phyloP scores from a whole-genome alignment of 1,139 yeast genomes.

The Hyphopichia wangnamkhiaoensis region DNA sequence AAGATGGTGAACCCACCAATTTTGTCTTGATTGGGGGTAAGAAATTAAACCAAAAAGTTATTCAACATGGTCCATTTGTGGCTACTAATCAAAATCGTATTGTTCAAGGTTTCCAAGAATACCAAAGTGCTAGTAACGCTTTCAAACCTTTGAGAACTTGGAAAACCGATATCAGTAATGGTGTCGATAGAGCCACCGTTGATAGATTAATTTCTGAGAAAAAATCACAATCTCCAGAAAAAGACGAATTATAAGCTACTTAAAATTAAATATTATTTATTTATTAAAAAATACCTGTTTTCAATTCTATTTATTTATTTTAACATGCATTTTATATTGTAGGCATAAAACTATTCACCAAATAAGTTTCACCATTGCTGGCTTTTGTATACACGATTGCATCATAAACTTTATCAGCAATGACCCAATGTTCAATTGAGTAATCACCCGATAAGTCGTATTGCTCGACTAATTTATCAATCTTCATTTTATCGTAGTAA shows the following conservation, averaged over 20 bases:
- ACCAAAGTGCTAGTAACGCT: constrained; percentile 67
- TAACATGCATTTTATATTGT: no score
- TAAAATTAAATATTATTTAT: no score
- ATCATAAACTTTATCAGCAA: constrained; percentile 4
- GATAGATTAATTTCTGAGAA: constrained; percentile 15
- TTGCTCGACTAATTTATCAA: neutral
- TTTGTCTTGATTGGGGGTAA: constrained; percentile 79
- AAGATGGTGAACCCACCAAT: constrained; percentile 31
- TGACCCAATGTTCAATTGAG: neutral
- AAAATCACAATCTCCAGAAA: neutral
- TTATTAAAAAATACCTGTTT: no score
- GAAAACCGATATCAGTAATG: constrained; percentile 65
- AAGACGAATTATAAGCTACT: neutral
- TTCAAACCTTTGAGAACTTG: constrained; percentile 72
- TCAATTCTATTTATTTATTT: no score
- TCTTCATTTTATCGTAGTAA: neutral
- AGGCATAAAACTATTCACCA: neutral
- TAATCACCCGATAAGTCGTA: neutral
- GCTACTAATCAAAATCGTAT: constrained; percentile 66
- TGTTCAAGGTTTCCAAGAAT: constrained; percentile 68
- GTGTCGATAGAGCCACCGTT: constrained; percentile 53
- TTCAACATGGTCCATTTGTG: constrained; percentile 91
- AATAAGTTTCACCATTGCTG: constrained; percentile 1
- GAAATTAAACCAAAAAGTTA: constrained; percentile 71
- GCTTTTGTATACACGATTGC: neutral